These are phyloP conservation scores for Heterobasidion occidentale DNA, from an alignment of 1,284 basidiomycete species.

Conservation along the genomic window DNA sequence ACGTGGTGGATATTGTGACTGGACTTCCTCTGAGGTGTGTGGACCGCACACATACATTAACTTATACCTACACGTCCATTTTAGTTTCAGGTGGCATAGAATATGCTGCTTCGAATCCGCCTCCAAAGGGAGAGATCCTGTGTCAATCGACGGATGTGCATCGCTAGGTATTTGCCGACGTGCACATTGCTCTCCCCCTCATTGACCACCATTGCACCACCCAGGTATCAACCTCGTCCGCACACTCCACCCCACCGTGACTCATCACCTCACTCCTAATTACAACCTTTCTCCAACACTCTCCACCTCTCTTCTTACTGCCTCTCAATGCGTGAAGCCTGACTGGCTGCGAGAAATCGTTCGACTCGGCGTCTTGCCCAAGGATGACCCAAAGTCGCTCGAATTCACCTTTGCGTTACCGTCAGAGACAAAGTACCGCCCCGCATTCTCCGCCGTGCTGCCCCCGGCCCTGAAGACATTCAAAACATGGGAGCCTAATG, in stretches of 20 bases:
- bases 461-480: slow-evolving; percentile 37
- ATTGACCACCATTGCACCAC: slow-evolving; percentile 2
- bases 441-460: slow-evolving; percentile 43
- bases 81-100: slow-evolving; percentile 43
- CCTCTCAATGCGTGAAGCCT: slow-evolving; percentile 46
- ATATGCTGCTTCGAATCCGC: slow-evolving; percentile 43
- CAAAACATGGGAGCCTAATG: slow-evolving; percentile 57
- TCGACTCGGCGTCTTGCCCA: slow-evolving; percentile 31
- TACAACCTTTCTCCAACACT: slow-evolving; percentile 39
- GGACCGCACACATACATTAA: background rate
- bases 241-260: slow-evolving; percentile 34
- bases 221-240: slow-evolving; percentile 49
- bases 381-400: slow-evolving; percentile 30
- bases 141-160: slow-evolving; percentile 38
- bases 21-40: slow-evolving; percentile 38
- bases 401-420: slow-evolving; percentile 46
- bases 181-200: background rate
- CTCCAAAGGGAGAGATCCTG: slow-evolving; percentile 17
- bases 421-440: slow-evolving; percentile 43
- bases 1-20: slow-evolving; percentile 37
- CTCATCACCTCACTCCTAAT: slow-evolving; percentile 51
- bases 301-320: slow-evolving; percentile 48
- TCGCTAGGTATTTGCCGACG: slow-evolving; percentile 34
- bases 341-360: slow-evolving; percentile 59
- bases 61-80: background rate